Conservation (phyloP, 2,329 filamentous ascomycete species). For the Tolypocladium album region DNA sequence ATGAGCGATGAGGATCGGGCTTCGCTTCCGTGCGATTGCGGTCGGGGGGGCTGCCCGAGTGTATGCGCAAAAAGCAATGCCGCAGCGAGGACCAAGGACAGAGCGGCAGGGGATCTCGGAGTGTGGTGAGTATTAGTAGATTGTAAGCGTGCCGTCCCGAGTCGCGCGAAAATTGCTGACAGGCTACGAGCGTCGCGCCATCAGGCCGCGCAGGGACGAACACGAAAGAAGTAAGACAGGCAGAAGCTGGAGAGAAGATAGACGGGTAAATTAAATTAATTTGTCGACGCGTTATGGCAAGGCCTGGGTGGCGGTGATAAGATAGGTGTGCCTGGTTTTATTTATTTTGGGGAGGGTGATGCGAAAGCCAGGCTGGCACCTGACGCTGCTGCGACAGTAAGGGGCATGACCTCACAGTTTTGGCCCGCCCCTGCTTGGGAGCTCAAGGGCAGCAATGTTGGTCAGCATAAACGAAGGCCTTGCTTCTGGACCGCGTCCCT, state of each 20-base stretch:
- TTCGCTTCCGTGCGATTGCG: background rate
- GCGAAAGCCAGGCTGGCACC: background rate
- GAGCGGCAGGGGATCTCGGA: background rate
- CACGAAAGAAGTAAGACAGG: background rate
- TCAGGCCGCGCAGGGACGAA: background rate
- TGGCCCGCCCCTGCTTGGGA: background rate
- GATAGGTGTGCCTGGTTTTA: background rate
- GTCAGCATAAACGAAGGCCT: background rate
- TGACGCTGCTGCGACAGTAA: background rate
- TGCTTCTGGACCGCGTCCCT: background rate
- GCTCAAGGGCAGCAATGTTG: background rate
- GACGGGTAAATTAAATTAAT: constrained; percentile 1
- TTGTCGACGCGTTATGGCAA: background rate
- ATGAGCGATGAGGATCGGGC: constrained; percentile 6
- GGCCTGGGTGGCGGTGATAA: background rate
- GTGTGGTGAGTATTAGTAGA: background rate
- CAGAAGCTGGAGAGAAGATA: background rate
- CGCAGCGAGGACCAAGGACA: background rate
- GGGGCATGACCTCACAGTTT: background rate
- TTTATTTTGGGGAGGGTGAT: background rate
- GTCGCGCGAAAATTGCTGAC: background rate
- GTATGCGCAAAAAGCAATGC: background rate
- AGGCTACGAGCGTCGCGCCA: background rate
- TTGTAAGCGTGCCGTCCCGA: background rate
- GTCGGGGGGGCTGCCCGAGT: background rate